Evolutionary conservation across 106 monocot species (phyloP).

Genomic region (Platanthera guangdongensis): DNA sequence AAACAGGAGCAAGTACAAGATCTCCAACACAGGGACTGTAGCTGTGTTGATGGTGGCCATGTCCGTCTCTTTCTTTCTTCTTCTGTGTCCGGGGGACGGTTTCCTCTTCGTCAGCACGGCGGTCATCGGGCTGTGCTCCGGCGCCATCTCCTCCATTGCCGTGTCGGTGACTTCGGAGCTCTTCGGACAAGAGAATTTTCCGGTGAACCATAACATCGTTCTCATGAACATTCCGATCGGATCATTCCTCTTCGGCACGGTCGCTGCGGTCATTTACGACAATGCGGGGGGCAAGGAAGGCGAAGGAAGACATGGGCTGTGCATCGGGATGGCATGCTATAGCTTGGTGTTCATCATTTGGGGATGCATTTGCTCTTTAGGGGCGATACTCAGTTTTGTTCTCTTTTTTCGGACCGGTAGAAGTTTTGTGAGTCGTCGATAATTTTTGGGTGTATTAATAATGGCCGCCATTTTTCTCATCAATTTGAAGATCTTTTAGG

Average conservation of each 20-base stretch:
- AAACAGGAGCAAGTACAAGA: not conserved
- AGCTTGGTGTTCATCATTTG: constrained; percentile 12
- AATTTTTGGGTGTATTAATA: not conserved
- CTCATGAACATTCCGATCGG: constrained; percentile 19
- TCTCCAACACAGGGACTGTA: constrained; percentile 4
- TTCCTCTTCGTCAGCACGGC: constrained; percentile 10
- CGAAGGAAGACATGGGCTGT: not conserved
- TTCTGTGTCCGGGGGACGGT: not conserved
- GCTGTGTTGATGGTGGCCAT: constrained; percentile 13
- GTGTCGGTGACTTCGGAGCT: constrained; percentile 18
- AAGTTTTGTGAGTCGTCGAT: not conserved
- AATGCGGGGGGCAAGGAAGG: not conserved
- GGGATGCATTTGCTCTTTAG: constrained; percentile 16
- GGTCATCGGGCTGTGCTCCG: constrained; percentile 8
- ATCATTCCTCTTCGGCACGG: constrained; percentile 18
- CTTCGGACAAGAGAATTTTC: constrained; percentile 16
- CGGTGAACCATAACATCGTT: constrained; percentile 22
- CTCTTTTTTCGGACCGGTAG: constrained; percentile 1
- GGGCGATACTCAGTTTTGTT: constrained; percentile 5
- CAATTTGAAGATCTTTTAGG: no score
- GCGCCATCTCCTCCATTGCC: constrained; percentile 23
- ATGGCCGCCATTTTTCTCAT: no score
- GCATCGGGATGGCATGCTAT: constrained; percentile 5
- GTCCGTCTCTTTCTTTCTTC: constrained; percentile 6
- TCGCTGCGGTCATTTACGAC: constrained; percentile 15